A percentile compares a stretch with the other conserved stretches of the same genome.
phyloP scores from a whole-genome alignment of 1,139 yeast genomes.

The Nakaseomyces glabratus region DNA sequence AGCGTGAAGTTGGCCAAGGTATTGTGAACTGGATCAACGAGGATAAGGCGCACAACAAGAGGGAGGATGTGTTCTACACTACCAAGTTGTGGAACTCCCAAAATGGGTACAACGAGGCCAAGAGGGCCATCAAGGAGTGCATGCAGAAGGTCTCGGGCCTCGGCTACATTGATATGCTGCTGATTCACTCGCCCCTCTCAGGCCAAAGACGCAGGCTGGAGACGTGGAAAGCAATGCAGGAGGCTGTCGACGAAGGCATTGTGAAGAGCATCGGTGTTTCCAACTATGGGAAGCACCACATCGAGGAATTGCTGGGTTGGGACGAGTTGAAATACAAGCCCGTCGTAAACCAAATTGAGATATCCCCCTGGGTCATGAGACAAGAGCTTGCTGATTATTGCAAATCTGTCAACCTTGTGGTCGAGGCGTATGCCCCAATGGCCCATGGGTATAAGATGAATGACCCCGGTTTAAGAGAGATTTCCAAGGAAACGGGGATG shows the following conservation, averaged over 20 bases:
- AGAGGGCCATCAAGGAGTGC: conserved; percentile 43
- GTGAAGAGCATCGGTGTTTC: conserved; percentile 61
- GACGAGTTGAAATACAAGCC: conserved; percentile 45
- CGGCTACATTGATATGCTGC: conserved; percentile 39
- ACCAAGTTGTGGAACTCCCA: conserved; percentile 57
- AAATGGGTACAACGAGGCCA: conserved; percentile 53
- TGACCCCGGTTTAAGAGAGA: conserved; percentile 39
- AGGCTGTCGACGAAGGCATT: conserved; percentile 47
- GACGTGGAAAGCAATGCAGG: conserved; percentile 56
- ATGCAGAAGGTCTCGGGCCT: conserved; percentile 41
- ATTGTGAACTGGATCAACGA: conserved; percentile 46
- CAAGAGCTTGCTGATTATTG: conserved; percentile 52
- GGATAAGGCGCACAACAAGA: conserved; percentile 36
- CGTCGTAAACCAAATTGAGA: conserved; percentile 59
- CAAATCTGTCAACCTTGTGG: conserved; percentile 39
- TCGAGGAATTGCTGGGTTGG: conserved; percentile 50
- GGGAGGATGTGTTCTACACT: conserved; percentile 61
- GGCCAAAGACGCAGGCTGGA: conserved; percentile 45
- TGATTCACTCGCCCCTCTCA: conserved; percentile 54
- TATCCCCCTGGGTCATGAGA: conserved; percentile 73
- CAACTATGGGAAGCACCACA: conserved; percentile 54
- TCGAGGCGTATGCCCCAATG: conserved; percentile 67
- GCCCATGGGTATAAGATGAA: conserved; percentile 49
- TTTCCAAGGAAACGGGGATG: conserved; percentile 33
- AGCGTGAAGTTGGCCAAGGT: conserved; percentile 44